A percentile compares a stretch with the other conserved stretches of the same genome.
Conservation (phyloP, 495 filamentous ascomycete species). For the Viridothelium virens region DNA sequence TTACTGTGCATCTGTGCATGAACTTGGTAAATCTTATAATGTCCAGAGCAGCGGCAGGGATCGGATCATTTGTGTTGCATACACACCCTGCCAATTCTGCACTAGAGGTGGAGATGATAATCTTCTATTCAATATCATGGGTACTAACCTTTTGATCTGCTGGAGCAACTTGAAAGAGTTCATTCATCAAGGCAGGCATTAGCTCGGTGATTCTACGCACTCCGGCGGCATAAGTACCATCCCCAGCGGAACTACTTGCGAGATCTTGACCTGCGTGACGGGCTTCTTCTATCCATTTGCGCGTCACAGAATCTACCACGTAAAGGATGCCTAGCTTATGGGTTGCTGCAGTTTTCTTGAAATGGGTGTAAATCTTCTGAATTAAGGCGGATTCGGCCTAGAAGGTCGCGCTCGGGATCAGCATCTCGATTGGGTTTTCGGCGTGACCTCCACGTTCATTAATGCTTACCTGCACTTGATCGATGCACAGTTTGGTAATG, state of each 20-base stretch:
- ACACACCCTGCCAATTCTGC: background rate
- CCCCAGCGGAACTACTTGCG: constrained; percentile 48
- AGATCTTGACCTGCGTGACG: constrained; percentile 74
- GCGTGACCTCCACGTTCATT: background rate
- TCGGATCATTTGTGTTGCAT: background rate
- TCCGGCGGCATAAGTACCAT: constrained; percentile 88
- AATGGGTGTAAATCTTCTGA: constrained; percentile 91
- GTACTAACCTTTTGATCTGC: constrained; percentile 91
- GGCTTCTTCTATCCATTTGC: constrained; percentile 95
- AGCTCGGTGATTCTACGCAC: constrained; percentile 95
- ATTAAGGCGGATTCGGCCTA: constrained; percentile 94
- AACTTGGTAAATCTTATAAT: background rate
- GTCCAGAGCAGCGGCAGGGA: background rate
- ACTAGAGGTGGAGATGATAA: background rate
- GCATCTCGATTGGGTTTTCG: background rate
- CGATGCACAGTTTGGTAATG: constrained; percentile 76
- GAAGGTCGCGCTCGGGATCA: constrained; percentile 2
- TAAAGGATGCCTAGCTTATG: constrained; percentile 99
- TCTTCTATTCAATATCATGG: constrained; percentile 35
- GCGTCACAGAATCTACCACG: constrained; percentile 99
- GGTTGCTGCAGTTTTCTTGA: constrained; percentile 88
- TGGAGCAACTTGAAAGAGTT: constrained; percentile 81
- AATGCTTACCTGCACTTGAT: constrained; percentile 83
- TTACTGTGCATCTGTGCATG: background rate
- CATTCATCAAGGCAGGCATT: constrained; percentile 87